Base-by-base conservation (phyloP, 441 rosid genomes). In the Eruca vesicaria region DNA sequence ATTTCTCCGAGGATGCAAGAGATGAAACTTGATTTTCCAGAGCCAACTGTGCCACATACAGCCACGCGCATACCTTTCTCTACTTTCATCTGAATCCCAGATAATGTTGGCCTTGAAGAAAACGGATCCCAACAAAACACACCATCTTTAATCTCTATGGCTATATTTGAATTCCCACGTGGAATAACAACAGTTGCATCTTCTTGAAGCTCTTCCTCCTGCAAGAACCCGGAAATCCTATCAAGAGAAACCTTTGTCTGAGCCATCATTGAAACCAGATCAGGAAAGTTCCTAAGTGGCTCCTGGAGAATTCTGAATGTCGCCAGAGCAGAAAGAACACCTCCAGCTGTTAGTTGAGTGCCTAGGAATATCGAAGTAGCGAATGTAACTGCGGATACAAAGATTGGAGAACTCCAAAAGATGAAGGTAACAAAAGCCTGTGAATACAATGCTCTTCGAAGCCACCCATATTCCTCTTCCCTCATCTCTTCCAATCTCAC, bases 391-490 rank as follows among this genome's bases (percentile, higher is more conserved):
- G 94, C 97, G 2, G 98, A 86, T 71, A 96, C 99, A 84, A 96
- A 96, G 85, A 96, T 96, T 7, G 99, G 99, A 62, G 99, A 96
- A 79, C 99, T 93, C 99, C 99, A 96, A 81, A 96, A 96, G 71
- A 93, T 85, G 83, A 93, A 96, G 18, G 99, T 96, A 68, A 96
- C 86, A 73, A 89, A 96, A 73, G 99, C 97, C 83, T 96, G 99
- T 19, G 98, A 96, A 80, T 93, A 96, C 59, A 96, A 94, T 0
- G 98, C 98, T 80, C 86, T 96, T n/a, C 92, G 87, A 57, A 96
- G 97, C 97, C 97, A 96, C 69, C 84, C 84, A 85, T 90, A 90
- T 82, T 96, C 99, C 66, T 93, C 97, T 70, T 73, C 82, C 41
- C 99, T 87, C 97, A 96, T 96, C 71, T 89, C 98, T 87, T 93